Conservation (phyloP, 2,329 filamentous ascomycete genomes). For the Dothistroma pini region DNA sequence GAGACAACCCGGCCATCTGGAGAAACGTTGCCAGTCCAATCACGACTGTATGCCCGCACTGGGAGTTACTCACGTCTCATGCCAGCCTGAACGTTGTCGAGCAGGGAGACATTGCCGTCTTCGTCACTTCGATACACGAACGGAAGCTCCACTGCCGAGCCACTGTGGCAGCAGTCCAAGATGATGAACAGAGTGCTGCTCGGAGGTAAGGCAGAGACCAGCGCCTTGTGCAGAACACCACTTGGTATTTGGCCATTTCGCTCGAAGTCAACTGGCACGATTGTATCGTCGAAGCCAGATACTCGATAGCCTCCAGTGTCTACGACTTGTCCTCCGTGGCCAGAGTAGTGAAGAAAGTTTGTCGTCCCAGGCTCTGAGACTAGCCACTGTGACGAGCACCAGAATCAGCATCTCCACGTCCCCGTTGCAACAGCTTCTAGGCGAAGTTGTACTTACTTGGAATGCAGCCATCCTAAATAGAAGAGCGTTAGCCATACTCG, state of each 20-base stretch:
- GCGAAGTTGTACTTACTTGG: too few species aligned
- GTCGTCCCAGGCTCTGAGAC: constrained; percentile 51
- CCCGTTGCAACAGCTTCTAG: too few species aligned
- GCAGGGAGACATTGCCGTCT: constrained; percentile 53
- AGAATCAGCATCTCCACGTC: too few species aligned
- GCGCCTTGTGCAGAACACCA: constrained; percentile 49
- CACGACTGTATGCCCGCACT: too few species aligned
- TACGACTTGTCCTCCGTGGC: constrained; percentile 52
- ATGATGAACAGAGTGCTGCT: constrained; percentile 53
- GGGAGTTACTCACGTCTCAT: constrained; percentile 29
- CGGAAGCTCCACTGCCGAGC: constrained; percentile 57
- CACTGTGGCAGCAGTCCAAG: constrained; percentile 61
- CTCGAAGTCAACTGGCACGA: constrained; percentile 37
- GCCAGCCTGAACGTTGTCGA: constrained; percentile 55
- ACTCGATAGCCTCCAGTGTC: constrained; percentile 18
- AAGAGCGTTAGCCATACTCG: too few species aligned
- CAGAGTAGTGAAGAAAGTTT: constrained; percentile 57
- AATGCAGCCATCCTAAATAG: too few species aligned
- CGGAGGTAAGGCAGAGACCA: constrained; percentile 51
- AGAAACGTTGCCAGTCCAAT: too few species aligned
- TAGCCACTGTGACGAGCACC: constrained; percentile 55
- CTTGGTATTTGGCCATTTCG: constrained; percentile 53
- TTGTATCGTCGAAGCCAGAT: constrained; percentile 32
- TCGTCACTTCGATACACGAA: constrained; percentile 56
- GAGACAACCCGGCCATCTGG: too few species aligned